Base-by-base conservation (phyloP, 2,329 filamentous ascomycete genomes). In the Pseudogymnoascus sp. region DNA sequence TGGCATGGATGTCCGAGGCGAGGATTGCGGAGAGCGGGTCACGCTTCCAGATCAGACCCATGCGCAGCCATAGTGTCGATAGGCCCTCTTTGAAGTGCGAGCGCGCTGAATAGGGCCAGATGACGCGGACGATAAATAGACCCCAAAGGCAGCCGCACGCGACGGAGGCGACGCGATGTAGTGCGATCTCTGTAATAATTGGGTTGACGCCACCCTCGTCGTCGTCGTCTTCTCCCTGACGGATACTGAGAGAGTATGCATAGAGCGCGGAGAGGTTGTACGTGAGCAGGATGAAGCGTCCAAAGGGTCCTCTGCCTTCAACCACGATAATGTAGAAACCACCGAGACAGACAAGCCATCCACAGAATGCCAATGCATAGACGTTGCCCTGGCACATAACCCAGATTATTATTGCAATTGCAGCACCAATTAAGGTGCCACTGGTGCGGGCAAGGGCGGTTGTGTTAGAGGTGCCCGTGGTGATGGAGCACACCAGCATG, bases 401-500 rank as follows among this genome's bases (percentile, higher is more conserved):
- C 94, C 94, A 99, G 52, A 88, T 84, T 9, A 88, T 65, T 30
- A 92, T 79, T 0, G 92, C 89, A 64, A 86, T 86, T 1, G 80
- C 70, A 5, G 90, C 91, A 15, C 94, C 94, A 35, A 95, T 78
- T 33, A 90, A 79, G 1, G 92, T 99, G 61, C 92, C 94, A 7
- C 90, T 77, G 70, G 97, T 92, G 66, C 94, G 85, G 56, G 92
- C 85, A 68, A 85, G 84, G 3, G 91, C 92, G 0, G 92, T 96
- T 1, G 92, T 96, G 72, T 97, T 99, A 21, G 91, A 90, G 6
- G 94, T 91, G 26, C 94, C 94, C 19, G 96, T 92, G 0, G 92
- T 99, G 91, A 96, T 97, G 35, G 89, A 91, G 70, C 92, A 95
- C 21, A 99, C 94, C 69, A 97, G 85, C 92, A 97, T 97, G 76